Percentiles rank a stretch among this genome's conserved stretches.
Conservation (phyloP, 148 eudicot genomes). For the Camellia granthamiana region DNA sequence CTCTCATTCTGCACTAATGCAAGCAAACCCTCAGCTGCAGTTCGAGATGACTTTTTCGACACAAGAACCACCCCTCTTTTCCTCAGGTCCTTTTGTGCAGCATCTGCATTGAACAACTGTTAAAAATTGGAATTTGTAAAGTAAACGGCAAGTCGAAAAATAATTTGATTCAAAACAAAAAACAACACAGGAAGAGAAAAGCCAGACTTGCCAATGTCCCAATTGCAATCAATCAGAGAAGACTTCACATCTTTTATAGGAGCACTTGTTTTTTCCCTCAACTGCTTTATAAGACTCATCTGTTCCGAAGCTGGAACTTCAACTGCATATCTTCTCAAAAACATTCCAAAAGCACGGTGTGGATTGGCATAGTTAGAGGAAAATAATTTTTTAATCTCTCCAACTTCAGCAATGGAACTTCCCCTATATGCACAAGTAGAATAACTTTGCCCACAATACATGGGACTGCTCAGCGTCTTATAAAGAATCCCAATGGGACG, state of each 20-base stretch:
- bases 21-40: slow-evolving; percentile 88
- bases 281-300: slow-evolving; percentile 71
- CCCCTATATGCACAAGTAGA: slow-evolving; percentile 36
- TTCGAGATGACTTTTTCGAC: slow-evolving; percentile 75
- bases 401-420: slow-evolving; percentile 22
- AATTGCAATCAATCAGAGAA: slow-evolving; percentile 72
- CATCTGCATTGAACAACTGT: slow-evolving; percentile 47
- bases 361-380: slow-evolving; percentile 29
- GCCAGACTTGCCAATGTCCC: slow-evolving; percentile 72
- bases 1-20: slow-evolving; percentile 72
- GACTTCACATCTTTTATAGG: slow-evolving; percentile 96
- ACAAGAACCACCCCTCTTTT: slow-evolving; percentile 84
- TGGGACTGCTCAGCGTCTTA: slow-evolving; percentile 35
- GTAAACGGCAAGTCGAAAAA: background rate
- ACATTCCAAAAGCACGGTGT: slow-evolving; percentile 29
- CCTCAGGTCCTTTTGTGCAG: slow-evolving; percentile 89
- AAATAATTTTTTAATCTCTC: slow-evolving; percentile 20
- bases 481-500: slow-evolving; percentile 47
- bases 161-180: background rate
- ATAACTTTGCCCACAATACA: slow-evolving; percentile 29
- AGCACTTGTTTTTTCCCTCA: slow-evolving; percentile 91
- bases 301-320: slow-evolving; percentile 55
- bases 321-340: slow-evolving; percentile 50
- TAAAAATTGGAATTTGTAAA: background rate
- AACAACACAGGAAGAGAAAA: background rate